These are phyloP conservation scores for Golubevia pallescens DNA, from an alignment of 1,284 basidiomycete genomes.

Conservation along the genomic window DNA sequence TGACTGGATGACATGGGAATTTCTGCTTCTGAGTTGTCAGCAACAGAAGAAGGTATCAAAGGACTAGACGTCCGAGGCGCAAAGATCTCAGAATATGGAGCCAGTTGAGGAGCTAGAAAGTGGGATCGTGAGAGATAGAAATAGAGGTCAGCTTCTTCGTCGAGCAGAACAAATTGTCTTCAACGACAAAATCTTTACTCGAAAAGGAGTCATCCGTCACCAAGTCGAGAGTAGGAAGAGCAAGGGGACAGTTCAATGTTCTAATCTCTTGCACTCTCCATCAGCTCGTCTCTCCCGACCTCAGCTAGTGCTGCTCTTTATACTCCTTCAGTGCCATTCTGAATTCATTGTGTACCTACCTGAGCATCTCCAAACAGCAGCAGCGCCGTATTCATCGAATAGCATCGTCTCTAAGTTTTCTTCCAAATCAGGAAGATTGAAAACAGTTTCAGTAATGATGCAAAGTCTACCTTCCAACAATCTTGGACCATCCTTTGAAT, in stretches of 20 bases:
- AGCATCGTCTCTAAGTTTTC: constrained; percentile 90
- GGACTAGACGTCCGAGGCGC: not conserved
- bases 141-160: not conserved
- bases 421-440: constrained; percentile 88
- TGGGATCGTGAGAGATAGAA: not conserved
- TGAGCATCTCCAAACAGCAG: constrained; percentile 78
- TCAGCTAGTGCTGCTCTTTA: no score
- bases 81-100: not conserved
- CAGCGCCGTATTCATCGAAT: constrained; percentile 94
- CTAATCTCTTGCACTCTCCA: no score
- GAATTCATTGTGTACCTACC: constrained; percentile 70
- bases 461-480: constrained; percentile 24
- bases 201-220: constrained; percentile 3
- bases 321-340: not conserved
- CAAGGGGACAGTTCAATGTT: constrained; percentile 14
- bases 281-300: no score
- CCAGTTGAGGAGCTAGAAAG: not conserved
- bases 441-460: constrained; percentile 88
- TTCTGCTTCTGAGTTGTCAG: no score
- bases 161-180: no score
- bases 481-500: constrained; percentile 15
- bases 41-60: no score
- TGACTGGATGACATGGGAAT: no score
- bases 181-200: constrained; percentile 1
- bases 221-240: constrained; percentile 18